A percentile compares a stretch with the other conserved stretches of the same genome.
Conservation (phyloP, 306 rosid species). For the Dryas octopetala region DNA sequence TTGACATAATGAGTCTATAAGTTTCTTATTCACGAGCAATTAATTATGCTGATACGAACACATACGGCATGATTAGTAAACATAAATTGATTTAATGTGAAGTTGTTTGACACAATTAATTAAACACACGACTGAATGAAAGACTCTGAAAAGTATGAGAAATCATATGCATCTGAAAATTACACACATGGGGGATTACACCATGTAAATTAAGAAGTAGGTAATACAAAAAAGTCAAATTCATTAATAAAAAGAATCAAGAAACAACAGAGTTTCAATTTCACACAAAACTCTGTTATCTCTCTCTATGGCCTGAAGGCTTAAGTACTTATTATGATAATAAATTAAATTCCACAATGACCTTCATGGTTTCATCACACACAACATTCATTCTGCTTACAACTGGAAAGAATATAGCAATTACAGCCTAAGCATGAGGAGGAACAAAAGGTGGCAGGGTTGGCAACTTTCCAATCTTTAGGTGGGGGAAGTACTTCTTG, state of each 20-base stretch:
- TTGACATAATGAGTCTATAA: too few relatives aligned
- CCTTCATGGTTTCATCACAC: not conserved
- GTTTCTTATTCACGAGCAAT: too few relatives aligned
- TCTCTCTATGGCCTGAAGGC: not conserved
- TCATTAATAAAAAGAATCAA: not conserved
- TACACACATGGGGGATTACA: not conserved
- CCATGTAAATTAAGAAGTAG: not conserved
- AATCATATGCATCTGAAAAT: not conserved
- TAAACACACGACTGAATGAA: not conserved
- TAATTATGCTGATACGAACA: too few relatives aligned
- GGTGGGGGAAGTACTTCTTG: constrained; percentile 43
- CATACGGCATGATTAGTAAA: too few relatives aligned
- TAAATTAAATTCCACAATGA: not conserved
- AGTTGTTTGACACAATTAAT: too few relatives aligned
- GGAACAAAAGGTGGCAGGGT: constrained; percentile 34
- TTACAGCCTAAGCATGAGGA: constrained; percentile 35
- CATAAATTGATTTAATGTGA: too few relatives aligned
- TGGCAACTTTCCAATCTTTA: constrained; percentile 44
- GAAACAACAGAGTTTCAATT: not conserved
- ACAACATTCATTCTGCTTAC: not conserved
- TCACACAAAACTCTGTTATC: not conserved
- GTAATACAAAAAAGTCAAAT: not conserved
- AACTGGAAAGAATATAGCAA: not conserved
- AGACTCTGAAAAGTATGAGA: too few relatives aligned
- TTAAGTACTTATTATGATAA: not conserved